phyloP scores from a whole-genome alignment of 2,329 filamentous ascomycete genomes.

The Fusarium subglutinans region DNA sequence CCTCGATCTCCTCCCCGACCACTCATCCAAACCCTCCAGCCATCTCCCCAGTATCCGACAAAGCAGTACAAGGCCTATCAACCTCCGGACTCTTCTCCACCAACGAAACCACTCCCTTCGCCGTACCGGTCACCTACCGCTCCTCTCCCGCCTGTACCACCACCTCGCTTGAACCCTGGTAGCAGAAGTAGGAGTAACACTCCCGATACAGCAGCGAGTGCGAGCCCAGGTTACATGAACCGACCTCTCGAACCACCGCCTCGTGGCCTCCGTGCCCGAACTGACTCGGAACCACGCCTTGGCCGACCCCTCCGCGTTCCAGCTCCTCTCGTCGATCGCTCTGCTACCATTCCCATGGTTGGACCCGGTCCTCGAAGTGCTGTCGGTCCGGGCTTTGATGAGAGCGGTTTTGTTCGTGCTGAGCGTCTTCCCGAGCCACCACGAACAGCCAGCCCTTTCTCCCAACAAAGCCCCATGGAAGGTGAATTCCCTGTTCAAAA shows the following conservation, averaged over 20 bases:
- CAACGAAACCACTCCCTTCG: conserved; percentile 21
- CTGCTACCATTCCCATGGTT: conserved; percentile 10
- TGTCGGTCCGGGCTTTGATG: conserved; percentile 35
- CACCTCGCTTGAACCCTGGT: conserved; percentile 19
- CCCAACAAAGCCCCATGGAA: conserved; percentile 39
- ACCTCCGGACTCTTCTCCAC: conserved; percentile 21
- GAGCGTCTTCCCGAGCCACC: conserved; percentile 31
- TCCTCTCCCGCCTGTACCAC: conserved; percentile 27
- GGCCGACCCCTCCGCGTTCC: conserved; percentile 38
- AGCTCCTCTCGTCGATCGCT: conserved; percentile 29
- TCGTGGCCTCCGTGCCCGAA: conserved; percentile 41
- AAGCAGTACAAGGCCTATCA: conserved; percentile 32
- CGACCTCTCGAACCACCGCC: conserved; percentile 40
- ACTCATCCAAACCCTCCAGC: not conserved
- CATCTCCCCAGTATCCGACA: conserved; percentile 6
- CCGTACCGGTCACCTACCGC: conserved; percentile 22
- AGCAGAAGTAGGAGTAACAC: conserved; percentile 18
- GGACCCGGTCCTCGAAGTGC: conserved; percentile 33
- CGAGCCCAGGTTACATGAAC: conserved; percentile 31
- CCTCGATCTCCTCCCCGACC: conserved; percentile 7
- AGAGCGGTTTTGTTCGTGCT: conserved; percentile 32
- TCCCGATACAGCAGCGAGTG: not conserved
- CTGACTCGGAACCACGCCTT: conserved; percentile 38
- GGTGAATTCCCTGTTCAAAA: conserved; percentile 49
- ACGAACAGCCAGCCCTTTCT: conserved; percentile 42